Evolutionary conservation across 108 stramenopile species (phyloP), one percentile per base, ranked within the genome.

Genomic region (Cyclotella atomus): DNA sequence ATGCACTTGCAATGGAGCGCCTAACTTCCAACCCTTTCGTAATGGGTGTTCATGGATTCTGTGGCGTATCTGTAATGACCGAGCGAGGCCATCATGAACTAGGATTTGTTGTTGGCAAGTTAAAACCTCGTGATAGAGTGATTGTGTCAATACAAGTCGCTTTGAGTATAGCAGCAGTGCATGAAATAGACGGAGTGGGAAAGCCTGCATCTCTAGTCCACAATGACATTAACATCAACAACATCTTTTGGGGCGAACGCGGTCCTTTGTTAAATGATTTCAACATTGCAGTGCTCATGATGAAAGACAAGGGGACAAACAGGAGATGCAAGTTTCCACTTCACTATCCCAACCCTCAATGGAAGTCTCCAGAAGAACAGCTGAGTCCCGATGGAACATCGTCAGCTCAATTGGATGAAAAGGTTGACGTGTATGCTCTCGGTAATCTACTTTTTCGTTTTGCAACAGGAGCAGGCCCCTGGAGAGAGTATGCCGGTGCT

Each of bases 1-100:
- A 93, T 67, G 85, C 79, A 34, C 61, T 86, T 1, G 85, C 84
- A 49, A 90, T 90, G 92, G 89, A 90, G 65, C 86, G 73, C 9
- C 70, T 93, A 38, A 81, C 89, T 21, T 69, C 82, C 9, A 75
- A 59, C 33, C 78, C 77, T 1, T 87, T 74, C 45, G 71, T 93
- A 6, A 81, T 90, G 60, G 59, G 76, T 16, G 53, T 73, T 20
- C 78, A 85, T 71, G 88, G 79, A 12, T 93, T 88, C 71, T 93
- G 92, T 70, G 92, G 86, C 17, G 79, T 84, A 43, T 87, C 88
- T 4, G 86, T 87, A 15, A 28, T 89, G 17, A 88, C 87, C 21
- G 81, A 83, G 43, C 68, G 63, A 0, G 67, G 70, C 28, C 19
- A 24, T 9, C 21, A 66, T 16, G 9, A 45, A 24, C 24, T 78